These are phyloP conservation scores for Vigna mungo DNA, from an alignment of 306 rosid genomes.

Conservation along the genomic window DNA sequence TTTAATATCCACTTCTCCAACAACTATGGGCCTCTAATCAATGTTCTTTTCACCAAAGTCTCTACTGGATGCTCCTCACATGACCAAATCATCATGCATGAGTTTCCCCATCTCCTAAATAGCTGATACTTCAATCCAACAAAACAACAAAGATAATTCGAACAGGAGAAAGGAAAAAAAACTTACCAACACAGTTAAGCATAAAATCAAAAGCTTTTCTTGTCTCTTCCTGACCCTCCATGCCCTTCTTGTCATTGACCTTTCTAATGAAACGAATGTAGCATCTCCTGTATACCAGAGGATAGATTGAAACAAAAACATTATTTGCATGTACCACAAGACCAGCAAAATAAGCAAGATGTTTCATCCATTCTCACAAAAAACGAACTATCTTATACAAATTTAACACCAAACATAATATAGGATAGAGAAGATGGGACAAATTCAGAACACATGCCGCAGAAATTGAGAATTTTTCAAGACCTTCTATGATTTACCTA, in stretches of 20 bases:
- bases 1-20: not conserved
- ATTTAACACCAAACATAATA: slow-evolving; percentile 11
- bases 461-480: not conserved
- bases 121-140: slow-evolving; percentile 27
- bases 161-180: slow-evolving; percentile 36
- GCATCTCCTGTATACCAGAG: slow-evolving; percentile 70
- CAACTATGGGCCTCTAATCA: not conserved
- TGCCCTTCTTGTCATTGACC: slow-evolving; percentile 83
- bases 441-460: not conserved
- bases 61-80: slow-evolving; percentile 1
- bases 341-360: slow-evolving; percentile 20
- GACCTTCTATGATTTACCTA: slow-evolving; percentile 2
- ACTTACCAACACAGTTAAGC: slow-evolving; percentile 90
- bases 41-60: not conserved
- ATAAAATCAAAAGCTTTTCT: slow-evolving; percentile 97
- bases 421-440: slow-evolving; percentile 8
- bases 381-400: slow-evolving; percentile 13
- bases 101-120: slow-evolving; percentile 23
- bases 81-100: slow-evolving; percentile 12
- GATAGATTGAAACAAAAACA: slow-evolving; percentile 22
- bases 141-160: slow-evolving; percentile 16
- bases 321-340: not conserved
- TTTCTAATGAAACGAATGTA: slow-evolving; percentile 93
- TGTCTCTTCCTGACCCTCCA: slow-evolving; percentile 98
- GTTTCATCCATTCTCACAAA: slow-evolving; percentile 32